Percentiles rank a stretch among this genome's conserved stretches.
Conservation (phyloP, 176 grass and related monocot species). For the Dendrocalamus sinicus region DNA sequence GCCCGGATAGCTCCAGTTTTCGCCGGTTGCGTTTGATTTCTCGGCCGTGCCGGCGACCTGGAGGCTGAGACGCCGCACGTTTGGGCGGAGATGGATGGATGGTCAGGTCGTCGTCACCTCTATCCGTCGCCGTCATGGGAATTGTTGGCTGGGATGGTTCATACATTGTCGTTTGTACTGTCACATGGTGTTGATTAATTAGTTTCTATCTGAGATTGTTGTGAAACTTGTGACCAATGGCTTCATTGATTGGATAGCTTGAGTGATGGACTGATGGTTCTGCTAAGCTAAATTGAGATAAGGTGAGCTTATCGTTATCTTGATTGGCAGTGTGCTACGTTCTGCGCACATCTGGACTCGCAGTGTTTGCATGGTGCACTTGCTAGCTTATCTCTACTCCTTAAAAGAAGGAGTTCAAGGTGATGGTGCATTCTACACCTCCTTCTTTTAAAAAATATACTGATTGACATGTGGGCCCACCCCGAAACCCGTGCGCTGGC, state of each 20-base stretch:
- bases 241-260: neutral
- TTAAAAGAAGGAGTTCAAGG: no score
- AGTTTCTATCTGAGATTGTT: neutral
- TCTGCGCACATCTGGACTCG: conserved; percentile 13
- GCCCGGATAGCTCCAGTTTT: neutral
- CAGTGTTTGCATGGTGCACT: neutral
- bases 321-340: neutral
- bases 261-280: neutral
- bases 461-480: no score
- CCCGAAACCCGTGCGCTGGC: no score
- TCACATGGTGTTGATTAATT: neutral
- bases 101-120: neutral
- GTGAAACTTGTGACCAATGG: neutral
- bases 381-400: neutral
- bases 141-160: neutral
- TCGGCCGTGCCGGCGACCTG: conserved; percentile 43
- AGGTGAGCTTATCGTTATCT: conserved; percentile 1
- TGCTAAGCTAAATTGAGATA: neutral
- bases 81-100: neutral
- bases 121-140: conserved; percentile 2
- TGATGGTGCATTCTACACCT: no score
- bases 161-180: neutral
- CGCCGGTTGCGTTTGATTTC: neutral
- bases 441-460: no score
- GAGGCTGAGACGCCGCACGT: conserved; percentile 45